These are phyloP conservation scores for Macrolepiota fuliginosa DNA, from an alignment of 768 basidiomycete genomes.

Conservation along the genomic window DNA sequence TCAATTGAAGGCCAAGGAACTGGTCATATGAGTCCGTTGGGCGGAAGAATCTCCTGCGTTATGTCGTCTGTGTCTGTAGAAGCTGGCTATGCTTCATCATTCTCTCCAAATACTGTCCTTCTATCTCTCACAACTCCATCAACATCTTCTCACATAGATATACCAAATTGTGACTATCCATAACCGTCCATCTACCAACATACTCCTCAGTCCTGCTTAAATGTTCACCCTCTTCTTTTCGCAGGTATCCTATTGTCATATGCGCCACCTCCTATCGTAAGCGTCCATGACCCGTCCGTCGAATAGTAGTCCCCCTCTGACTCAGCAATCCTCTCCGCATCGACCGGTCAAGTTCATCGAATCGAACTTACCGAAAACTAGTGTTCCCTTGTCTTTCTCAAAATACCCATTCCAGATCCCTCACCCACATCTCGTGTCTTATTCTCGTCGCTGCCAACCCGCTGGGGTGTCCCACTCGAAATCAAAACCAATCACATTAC, in stretches of 20 bases:
- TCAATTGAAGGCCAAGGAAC: neutral
- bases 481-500: neutral
- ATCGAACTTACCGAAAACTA: neutral
- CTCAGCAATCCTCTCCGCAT: neutral
- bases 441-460: neutral
- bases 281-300: neutral
- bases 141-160: neutral
- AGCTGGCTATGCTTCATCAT: neutral
- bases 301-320: neutral
- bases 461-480: neutral
- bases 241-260: slow-evolving; percentile 3
- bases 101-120: neutral
- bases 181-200: neutral
- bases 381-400: too few relatives aligned
- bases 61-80: neutral
- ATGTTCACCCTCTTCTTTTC: slow-evolving; percentile 3
- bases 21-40: neutral
- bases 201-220: neutral
- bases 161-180: neutral
- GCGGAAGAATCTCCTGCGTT: neutral
- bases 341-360: too few relatives aligned
- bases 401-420: too few relatives aligned
- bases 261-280: neutral
- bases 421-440: too few relatives aligned
- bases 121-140: slow-evolving; percentile 6